A percentile compares a stretch with the other conserved stretches of the same genome.
phyloP scores from a whole-genome alignment of 371 early-diverging fungal species.

The Mucor velutinosus region DNA sequence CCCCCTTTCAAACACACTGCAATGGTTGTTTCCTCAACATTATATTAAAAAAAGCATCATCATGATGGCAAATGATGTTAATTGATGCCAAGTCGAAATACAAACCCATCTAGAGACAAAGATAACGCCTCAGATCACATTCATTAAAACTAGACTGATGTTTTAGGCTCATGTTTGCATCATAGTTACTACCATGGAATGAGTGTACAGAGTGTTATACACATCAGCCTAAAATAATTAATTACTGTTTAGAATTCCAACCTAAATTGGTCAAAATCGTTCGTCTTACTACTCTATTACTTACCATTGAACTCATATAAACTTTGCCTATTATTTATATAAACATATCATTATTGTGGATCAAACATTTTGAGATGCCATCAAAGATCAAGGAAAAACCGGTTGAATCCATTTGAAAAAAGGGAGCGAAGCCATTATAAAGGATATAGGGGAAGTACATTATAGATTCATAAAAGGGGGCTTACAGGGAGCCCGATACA shows the following conservation, averaged over 20 bases:
- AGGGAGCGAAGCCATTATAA: too few species aligned
- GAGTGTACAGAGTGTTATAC: background rate
- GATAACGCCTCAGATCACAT: background rate
- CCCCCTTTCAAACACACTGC: background rate
- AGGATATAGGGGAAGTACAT: too few species aligned
- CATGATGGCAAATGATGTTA: background rate
- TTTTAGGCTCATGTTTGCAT: background rate
- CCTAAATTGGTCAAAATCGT: background rate
- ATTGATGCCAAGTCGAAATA: background rate
- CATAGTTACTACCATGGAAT: background rate
- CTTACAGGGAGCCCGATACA: too few species aligned
- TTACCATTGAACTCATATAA: background rate
- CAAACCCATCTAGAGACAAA: background rate
- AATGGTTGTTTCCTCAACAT: background rate
- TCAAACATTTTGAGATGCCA: background rate
- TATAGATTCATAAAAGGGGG: too few species aligned
- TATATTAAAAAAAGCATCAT: conserved; percentile 2
- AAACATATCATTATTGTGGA: background rate
- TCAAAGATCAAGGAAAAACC: too few species aligned
- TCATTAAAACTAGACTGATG: background rate
- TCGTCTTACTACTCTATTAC: background rate
- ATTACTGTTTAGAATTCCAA: background rate
- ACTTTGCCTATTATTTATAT: background rate
- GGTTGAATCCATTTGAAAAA: too few species aligned
- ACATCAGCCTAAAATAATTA: background rate